These are phyloP conservation scores for Fremontodendron californicum DNA, from an alignment of 345 rosid genomes.

Conservation along the genomic window DNA sequence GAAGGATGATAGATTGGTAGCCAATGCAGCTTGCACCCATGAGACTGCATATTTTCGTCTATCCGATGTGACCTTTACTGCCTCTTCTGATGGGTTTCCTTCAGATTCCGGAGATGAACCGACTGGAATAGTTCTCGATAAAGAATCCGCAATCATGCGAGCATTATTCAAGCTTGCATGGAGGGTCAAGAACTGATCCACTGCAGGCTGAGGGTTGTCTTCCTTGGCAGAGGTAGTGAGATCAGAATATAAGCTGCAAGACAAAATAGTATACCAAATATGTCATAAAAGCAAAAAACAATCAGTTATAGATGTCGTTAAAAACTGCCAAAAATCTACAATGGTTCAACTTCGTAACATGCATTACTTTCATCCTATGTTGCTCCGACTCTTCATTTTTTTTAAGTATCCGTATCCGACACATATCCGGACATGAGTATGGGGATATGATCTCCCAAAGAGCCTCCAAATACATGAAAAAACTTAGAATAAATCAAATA, in stretches of 20 bases:
- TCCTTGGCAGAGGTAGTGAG: slow-evolving; percentile 70
- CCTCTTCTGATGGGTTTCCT: slow-evolving; percentile 66
- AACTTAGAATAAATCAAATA: no score
- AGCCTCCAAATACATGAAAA: no score
- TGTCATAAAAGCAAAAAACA: slow-evolving; percentile 3
- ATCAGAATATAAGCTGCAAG: slow-evolving; percentile 67
- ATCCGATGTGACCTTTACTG: slow-evolving; percentile 49
- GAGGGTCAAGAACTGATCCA: slow-evolving; percentile 82
- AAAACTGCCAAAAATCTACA: neutral
- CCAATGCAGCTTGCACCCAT: slow-evolving; percentile 92
- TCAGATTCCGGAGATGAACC: slow-evolving; percentile 55
- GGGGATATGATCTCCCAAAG: no score
- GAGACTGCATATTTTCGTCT: slow-evolving; percentile 62
- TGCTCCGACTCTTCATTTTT: no score
- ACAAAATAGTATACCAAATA: slow-evolving; percentile 10
- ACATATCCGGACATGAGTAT: no score
- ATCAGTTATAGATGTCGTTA: neutral
- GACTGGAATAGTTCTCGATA: slow-evolving; percentile 40
- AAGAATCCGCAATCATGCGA: slow-evolving; percentile 50
- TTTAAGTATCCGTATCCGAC: no score
- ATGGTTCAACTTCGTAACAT: neutral
- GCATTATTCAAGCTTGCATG: slow-evolving; percentile 55
- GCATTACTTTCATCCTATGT: no score
- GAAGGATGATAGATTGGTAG: slow-evolving; percentile 72
- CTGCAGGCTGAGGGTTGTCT: slow-evolving; percentile 81